phyloP scores from a whole-genome alignment of 257 asterid genomes.

The Solanum pinnatisectum region DNA sequence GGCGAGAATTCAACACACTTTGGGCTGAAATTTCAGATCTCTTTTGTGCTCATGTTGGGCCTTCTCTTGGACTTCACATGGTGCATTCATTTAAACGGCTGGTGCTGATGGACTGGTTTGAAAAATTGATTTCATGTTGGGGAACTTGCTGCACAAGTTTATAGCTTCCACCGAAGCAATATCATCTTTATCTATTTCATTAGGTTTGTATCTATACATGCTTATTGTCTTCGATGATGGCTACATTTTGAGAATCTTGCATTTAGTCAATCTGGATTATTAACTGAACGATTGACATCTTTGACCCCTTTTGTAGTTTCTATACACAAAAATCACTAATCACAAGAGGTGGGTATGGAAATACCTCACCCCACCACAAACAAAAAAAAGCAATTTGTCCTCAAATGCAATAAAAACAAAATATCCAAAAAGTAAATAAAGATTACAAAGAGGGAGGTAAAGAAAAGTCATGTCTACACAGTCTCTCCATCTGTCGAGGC shows the following conservation, averaged over 20 bases:
- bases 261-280: neutral
- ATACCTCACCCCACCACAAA: too few relatives aligned
- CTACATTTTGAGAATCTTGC: neutral
- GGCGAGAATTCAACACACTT: neutral
- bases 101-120: too few relatives aligned
- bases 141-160: conserved; percentile 25
- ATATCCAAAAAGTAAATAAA: too few relatives aligned
- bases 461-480: too few relatives aligned
- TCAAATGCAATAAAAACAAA: too few relatives aligned
- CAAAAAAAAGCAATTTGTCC: too few relatives aligned
- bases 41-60: neutral
- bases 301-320: neutral
- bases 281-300: neutral
- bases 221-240: neutral
- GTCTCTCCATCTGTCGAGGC: too few relatives aligned
- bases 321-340: too few relatives aligned
- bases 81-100: too few relatives aligned
- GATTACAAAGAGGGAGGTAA: too few relatives aligned
- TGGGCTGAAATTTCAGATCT: neutral
- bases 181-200: conserved; percentile 58
- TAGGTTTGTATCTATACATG: conserved; percentile 30
- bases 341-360: too few relatives aligned
- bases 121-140: conserved; percentile 27
- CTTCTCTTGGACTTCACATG: too few relatives aligned
- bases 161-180: conserved; percentile 55